Base-by-base conservation (phyloP, 2,329 filamentous ascomycete species). In the Fusarium tanahbumbuense region DNA sequence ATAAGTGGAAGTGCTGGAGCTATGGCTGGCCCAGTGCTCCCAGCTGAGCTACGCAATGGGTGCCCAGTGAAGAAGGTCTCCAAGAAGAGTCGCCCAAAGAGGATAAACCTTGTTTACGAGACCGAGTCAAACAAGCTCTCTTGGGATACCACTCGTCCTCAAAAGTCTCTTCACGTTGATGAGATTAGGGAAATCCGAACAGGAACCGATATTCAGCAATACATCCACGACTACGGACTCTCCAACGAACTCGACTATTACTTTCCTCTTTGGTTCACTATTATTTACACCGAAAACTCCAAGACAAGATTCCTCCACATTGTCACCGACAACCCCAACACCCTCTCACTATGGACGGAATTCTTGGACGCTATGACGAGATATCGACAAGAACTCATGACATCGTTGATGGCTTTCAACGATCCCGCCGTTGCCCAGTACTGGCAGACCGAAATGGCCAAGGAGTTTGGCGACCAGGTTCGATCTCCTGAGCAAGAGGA, bases 141-240 rank as follows among this genome's bases (percentile, higher is more conserved):
- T 27, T 98, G 95, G 95, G 92, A 97, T 79, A 87, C 89, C 48
- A 88, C 87, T 11, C 90, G 93, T 37, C 90, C 92, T 2, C 88
- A 89, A 25, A 98, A 98, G 78, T 90, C 89, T 56, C 92, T 99
- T 70, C 97, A 97, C 79, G 93, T 99, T 68, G 96, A 99, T 76
- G 94, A 98, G 78, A 95, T 99, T 75, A 92, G 93, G 76, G 94
- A 97, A 76, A 94, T 98, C 49, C 90, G 94, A 67, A 89, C 91
- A 34, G 94, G 93, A 20, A 87, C 88, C 15, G 93, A 98, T 77
- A 93, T 95, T 20, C 89, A 92, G 60, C 95, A 97, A 77, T 97
- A 97, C 78, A 91, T 93, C 44, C 90, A 95, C 74, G 94, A 98
- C 78, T 93, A 92, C 76, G 88, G 89, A 41, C 83, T 96, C 23